These are phyloP conservation scores for Udeniomyces megalosporus DNA, from an alignment of 768 basidiomycete species.

Conservation along the genomic window DNA sequence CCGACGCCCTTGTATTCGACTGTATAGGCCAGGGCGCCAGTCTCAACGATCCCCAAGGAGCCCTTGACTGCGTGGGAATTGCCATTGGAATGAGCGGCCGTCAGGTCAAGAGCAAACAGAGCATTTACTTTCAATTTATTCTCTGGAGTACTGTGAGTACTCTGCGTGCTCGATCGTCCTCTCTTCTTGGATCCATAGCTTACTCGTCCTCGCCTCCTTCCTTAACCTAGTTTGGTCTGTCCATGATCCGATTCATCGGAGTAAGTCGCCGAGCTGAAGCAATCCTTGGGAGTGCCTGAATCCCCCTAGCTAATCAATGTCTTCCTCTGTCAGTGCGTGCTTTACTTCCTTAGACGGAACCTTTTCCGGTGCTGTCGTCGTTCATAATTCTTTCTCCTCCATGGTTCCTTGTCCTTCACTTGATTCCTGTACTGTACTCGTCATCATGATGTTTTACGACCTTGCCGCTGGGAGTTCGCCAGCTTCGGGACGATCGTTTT, in stretches of 20 bases:
- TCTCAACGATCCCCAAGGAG: conserved; percentile 43
- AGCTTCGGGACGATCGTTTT: too few relatives aligned
- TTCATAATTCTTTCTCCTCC: background rate
- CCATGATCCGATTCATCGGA: conserved; percentile 56
- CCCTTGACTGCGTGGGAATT: conserved; percentile 30
- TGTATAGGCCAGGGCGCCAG: conserved; percentile 18
- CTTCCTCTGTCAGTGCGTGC: conserved; percentile 46
- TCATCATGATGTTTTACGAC: too few relatives aligned
- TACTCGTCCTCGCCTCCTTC: background rate
- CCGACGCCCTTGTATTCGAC: conserved; percentile 18
- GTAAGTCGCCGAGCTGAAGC: conserved; percentile 35
- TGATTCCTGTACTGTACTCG: too few relatives aligned
- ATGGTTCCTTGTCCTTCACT: too few relatives aligned
- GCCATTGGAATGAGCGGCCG: conserved; percentile 32
- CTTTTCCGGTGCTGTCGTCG: conserved; percentile 65
- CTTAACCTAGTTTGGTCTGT: conserved; percentile 38
- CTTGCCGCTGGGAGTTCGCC: too few relatives aligned
- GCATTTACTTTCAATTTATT: conserved; percentile 57
- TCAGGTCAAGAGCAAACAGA: conserved; percentile 35
- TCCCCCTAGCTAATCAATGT: background rate
- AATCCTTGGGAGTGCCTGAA: background rate
- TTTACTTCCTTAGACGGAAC: conserved; percentile 67
- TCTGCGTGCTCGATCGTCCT: background rate
- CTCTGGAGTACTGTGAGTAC: conserved; percentile 46
- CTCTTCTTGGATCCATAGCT: background rate